Base-by-base conservation (phyloP, 2,329 filamentous ascomycete genomes). In the Pseudogymnoascus sp. region DNA sequence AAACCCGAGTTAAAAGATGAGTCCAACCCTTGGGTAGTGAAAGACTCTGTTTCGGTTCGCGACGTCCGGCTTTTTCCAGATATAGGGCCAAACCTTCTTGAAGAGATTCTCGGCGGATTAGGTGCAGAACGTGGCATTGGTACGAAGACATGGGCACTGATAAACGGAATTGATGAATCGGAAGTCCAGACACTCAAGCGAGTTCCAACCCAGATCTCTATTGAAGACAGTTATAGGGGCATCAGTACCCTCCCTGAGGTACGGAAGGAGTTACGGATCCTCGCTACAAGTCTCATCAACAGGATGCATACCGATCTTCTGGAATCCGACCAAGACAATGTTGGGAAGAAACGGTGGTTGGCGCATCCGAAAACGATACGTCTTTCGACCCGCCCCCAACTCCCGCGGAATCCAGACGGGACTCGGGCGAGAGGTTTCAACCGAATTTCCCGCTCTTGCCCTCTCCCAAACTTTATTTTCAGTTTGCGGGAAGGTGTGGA, bases 221-320 rank as follows among this genome's bases (percentile, higher is more conserved):
- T 97, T 65, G 93, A 97, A 72, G 92, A 97, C 74, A 94, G 91
- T 13, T 97, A 96, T 72, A 81, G 84, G 25, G 84, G 86, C 0
- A 77, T 96, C 1, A 83, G 88, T 67, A 85, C 80, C 0, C 72
- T 87, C 60, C 73, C 83, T 0, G 81, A 86, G 63, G 84, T 95
- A 31, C 75, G 78, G 42, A 83, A 82, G 65, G 87, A 95, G 74
- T 77, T 97, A 40, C 74, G 77, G n/a, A 80, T 83, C 64, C 77
- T 97, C 1, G 80, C 88, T 0, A 78, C 77, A 10, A 91, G 88
- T 66, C 78, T 97, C 8, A 73, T 97, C 10, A 83, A 83, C 33
- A 83, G 92, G 33, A 92, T 97, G 88, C 85, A 87, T 45, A 76
- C 82, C 1, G 93, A 97, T 71, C 79, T 97, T 1, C 74, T 88